Base-by-base conservation (phyloP, 805 yeast species). In the Candida maesae region DNA sequence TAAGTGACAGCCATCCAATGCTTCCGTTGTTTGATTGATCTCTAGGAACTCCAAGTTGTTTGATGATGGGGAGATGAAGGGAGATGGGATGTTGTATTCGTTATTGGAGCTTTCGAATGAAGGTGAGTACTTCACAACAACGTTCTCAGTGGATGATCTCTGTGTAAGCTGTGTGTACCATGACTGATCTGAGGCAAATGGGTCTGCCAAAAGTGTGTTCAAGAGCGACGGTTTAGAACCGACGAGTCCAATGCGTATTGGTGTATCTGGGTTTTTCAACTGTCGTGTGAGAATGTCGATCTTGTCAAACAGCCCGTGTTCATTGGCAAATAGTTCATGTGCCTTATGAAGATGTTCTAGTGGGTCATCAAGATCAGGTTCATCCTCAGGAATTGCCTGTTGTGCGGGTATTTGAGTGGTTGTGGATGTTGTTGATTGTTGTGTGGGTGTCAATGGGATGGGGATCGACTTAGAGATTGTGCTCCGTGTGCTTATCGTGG, bases 141-240 rank as follows among this genome's bases (percentile, higher is more conserved):
- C 35, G 31, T 45, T 36, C 12, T 30, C 28, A 0, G 17, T 14
- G 2, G 16, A 2, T 4, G 46, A 20, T 45, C 51, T 34, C 13
- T 38, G 26, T 13, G 37, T 24, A 25, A 50, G 35, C 26, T 41
- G 46, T 3, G 50, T 37, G 31, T 52, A 53, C 68, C 68, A 64
- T 10, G 53, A 21, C 35, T 59, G 63, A 25, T 62, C 58, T 1
- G 56, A 30, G 2, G 59, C 55, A 35, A 61, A 63, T 9, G 64
- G 65, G 41, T 64, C 66, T 2, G 62, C 52, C 26, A 64, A 34
- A 3, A 64, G 26, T 6, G 64, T 47, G 16, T 58, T 55, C 10
- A 64, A 39, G 9, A 63, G 42, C 2, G 55, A 48, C 5, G 44
- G 42, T 20, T 49, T 50, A 1, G 57, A 29, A 1, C 58, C 50